Base-by-base conservation (phyloP, 1,284 basidiomycete species). In the Chalciporus sp. region DNA sequence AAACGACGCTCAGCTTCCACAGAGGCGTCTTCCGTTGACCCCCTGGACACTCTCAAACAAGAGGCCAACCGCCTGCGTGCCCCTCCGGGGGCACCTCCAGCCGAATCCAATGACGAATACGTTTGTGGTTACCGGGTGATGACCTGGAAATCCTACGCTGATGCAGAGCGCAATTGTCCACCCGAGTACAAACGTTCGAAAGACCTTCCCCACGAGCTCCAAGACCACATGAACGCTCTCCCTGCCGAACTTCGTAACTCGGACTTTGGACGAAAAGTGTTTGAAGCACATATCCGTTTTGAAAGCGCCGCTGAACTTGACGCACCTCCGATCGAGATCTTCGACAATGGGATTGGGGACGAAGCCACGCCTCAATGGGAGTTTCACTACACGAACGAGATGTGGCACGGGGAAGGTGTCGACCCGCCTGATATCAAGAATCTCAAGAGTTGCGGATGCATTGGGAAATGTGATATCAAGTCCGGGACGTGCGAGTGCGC, bases 311-410 rank as follows among this genome's bases (percentile, higher is more conserved):
- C 89, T 58, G 90, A 92, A 61, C 85, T 82, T 0, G 66, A 78
- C 42, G 85, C 87, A 1, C 89, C 88, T 0, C 70, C 72, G 3
- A 88, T 94, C 58, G 69, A 72, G 16, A 77, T 95, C 12, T 70
- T 80, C 40, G 57, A 72, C 55, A 92, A 92, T 60, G 66, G 78
- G 0, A 72, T 90, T 19, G 88, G 90, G 55, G 69, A 76, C 7
- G 84, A 88, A 52, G 75, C 79, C 1, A 85, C 84, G 7, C 88
- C 88, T 0, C 79, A 77, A 7, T 89, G 85, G 80, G 90, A 92
- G 62, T 92, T 92, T 61, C 76, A 85, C 58, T 92, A 92, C 63
- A 84, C 86, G 11, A 92, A 92, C 67, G 72, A 79, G 53, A 84
- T 93, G 76, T 87, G 89, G 76, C 84, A 86, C 55, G 81, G 79